Percentiles rank a stretch among this genome's conserved stretches.
phyloP scores from a whole-genome alignment of 768 basidiomycete species.

The Xerocomellus dryophilus region DNA sequence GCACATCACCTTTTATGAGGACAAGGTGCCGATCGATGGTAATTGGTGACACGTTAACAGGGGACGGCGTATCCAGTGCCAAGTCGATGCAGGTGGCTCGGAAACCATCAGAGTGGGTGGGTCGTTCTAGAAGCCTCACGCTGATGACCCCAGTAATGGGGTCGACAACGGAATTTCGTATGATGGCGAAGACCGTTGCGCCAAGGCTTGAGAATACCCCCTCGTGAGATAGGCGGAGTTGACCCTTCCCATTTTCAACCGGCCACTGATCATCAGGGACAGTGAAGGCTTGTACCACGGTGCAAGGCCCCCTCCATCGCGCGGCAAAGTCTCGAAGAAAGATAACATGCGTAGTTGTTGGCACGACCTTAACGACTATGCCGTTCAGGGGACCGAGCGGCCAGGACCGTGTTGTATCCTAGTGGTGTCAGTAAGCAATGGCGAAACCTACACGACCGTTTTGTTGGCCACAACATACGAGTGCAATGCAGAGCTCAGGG shows the following conservation, averaged over 20 bases:
- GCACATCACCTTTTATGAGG: too few relatives aligned
- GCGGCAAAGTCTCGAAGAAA: too few relatives aligned
- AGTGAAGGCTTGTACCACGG: too few relatives aligned
- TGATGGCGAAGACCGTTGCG: too few relatives aligned
- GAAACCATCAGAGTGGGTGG: neutral
- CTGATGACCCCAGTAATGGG: neutral
- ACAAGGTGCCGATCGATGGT: too few relatives aligned
- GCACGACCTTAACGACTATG: neutral
- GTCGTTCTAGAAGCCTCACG: neutral
- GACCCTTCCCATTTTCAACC: neutral
- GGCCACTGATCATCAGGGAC: neutral
- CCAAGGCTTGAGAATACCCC: too few relatives aligned
- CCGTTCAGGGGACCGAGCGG: neutral
- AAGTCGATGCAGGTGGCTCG: neutral
- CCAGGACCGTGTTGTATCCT: neutral
- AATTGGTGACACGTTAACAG: too few relatives aligned
- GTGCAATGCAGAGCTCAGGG: neutral
- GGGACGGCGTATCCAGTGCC: neutral
- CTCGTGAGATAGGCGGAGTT: neutral
- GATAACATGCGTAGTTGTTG: neutral
- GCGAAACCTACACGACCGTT: too few relatives aligned
- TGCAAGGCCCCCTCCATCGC: too few relatives aligned
- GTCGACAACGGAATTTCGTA: neutral
- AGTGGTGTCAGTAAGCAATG: neutral
- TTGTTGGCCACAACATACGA: neutral